These are phyloP conservation scores for Dryadomyces quercivorus DNA, from an alignment of 2,329 filamentous ascomycete genomes.

Conservation along the genomic window DNA sequence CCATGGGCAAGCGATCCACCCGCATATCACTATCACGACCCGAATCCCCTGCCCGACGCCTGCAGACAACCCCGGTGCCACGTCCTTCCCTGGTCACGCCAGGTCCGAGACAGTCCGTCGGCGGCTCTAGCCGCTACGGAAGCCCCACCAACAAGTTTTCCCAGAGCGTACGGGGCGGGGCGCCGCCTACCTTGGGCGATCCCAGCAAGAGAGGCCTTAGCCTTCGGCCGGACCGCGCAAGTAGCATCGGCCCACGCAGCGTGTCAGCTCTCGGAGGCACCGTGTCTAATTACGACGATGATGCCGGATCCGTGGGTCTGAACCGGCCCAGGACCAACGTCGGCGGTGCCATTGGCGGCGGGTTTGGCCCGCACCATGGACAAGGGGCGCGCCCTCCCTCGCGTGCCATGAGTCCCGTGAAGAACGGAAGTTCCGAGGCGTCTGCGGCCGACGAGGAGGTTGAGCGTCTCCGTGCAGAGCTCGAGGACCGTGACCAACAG, in stretches of 20 bases:
- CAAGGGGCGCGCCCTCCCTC: conserved; percentile 40
- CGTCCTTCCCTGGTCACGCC: conserved; percentile 44
- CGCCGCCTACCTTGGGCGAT: conserved; percentile 41
- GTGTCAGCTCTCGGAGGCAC: conserved; percentile 44
- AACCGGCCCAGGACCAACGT: conserved; percentile 41
- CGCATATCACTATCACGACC: conserved; percentile 75
- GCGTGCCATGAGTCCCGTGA: conserved; percentile 23
- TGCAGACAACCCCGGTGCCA: conserved; percentile 48
- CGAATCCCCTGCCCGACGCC: conserved; percentile 68
- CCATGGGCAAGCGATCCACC: conserved; percentile 50
- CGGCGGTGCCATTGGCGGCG: conserved; percentile 20
- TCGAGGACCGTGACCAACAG: conserved; percentile 76
- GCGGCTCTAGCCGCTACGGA: conserved; percentile 42
- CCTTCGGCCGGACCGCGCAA: conserved; percentile 34
- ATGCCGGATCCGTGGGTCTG: conserved; percentile 38
- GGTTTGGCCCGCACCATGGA: conserved; percentile 22
- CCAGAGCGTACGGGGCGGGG: conserved; percentile 40
- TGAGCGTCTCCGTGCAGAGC: conserved; percentile 55
- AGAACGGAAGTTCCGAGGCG: conserved; percentile 11
- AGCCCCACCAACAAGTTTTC: conserved; percentile 52
- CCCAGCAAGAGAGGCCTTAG: conserved; percentile 35
- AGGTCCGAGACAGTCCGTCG: conserved; percentile 22
- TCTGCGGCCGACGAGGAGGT: conserved; percentile 54
- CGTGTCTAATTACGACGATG: conserved; percentile 42
- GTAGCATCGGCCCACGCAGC: conserved; percentile 43